Evolutionary conservation across 257 asterid genomes (phyloP).

Genomic region (Plantago elongata): DNA sequence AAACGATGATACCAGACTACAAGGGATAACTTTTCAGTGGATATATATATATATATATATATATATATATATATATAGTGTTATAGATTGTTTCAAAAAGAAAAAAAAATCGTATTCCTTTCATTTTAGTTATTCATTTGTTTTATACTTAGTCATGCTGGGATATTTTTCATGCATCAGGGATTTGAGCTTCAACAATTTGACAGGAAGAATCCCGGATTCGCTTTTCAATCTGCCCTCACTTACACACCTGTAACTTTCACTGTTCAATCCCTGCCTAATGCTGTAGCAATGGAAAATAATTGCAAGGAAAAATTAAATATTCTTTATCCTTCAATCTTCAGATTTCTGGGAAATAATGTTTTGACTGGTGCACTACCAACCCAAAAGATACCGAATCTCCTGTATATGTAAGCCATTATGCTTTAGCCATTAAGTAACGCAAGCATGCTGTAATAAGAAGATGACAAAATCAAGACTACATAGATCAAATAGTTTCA

Average conservation of each 20-base stretch:
- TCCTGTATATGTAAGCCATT: conserved; percentile 49
- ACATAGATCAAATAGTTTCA: neutral
- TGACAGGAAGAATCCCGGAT: conserved; percentile 54
- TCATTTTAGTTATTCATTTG: neutral
- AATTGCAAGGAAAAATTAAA: neutral
- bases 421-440: neutral
- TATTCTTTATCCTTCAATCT: conserved; percentile 3
- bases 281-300: neutral
- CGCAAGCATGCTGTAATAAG: neutral
- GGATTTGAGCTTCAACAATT: conserved; percentile 88
- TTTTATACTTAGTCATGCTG: neutral
- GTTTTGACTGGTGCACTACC: conserved; percentile 57
- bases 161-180: conserved; percentile 34
- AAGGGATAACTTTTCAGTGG: too few relatives aligned
- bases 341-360: conserved; percentile 88
- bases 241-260: conserved; percentile 49
- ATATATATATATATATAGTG: too few relatives aligned
- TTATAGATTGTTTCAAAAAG: too few relatives aligned
- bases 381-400: conserved; percentile 33
- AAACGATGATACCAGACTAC: too few relatives aligned
- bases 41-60: too few relatives aligned
- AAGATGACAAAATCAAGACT: neutral
- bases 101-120: too few relatives aligned
- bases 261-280: neutral
- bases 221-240: conserved; percentile 46